These are phyloP conservation scores for Tetracladium setigerum DNA, from an alignment of 495 filamentous ascomycete genomes.

Conservation along the genomic window DNA sequence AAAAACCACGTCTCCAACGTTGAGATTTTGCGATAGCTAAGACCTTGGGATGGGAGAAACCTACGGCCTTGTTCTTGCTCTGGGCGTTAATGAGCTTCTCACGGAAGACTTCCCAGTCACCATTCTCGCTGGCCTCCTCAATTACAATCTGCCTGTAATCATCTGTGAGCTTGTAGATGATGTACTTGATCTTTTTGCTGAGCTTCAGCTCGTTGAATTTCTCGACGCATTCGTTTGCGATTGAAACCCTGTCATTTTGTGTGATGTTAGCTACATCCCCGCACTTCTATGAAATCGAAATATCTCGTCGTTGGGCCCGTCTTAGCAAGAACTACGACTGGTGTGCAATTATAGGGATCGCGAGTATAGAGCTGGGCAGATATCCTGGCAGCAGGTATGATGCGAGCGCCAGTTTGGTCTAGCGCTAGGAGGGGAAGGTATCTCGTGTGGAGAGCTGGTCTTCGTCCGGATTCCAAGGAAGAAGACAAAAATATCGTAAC, in stretches of 20 bases:
- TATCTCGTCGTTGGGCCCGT: no score
- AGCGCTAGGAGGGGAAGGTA: no score
- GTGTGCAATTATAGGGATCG: no score
- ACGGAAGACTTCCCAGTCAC: slow-evolving; percentile 70
- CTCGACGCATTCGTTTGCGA: slow-evolving; percentile 71
- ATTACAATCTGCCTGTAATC: slow-evolving; percentile 86
- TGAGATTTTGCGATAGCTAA: background rate
- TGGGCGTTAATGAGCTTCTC: slow-evolving; percentile 65
- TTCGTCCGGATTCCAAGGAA: background rate
- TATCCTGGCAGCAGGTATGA: no score
- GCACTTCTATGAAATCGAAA: no score
- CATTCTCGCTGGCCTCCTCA: slow-evolving; percentile 54
- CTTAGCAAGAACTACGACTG: no score
- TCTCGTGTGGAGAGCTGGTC: background rate
- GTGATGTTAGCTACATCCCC: no score
- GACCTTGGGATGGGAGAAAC: slow-evolving; percentile 35
- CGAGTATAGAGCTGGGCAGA: no score
- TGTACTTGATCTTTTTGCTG: slow-evolving; percentile 80
- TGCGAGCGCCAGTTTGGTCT: no score
- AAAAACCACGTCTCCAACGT: background rate
- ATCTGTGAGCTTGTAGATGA: slow-evolving; percentile 95
- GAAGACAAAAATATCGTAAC: slow-evolving; percentile 21
- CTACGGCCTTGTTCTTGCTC: slow-evolving; percentile 34
- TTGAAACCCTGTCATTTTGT: slow-evolving; percentile 53
- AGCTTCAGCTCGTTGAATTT: slow-evolving; percentile 89